These are phyloP conservation scores for Termitomyces eurrhizus DNA, from an alignment of 768 basidiomycete species.

Conservation along the genomic window DNA sequence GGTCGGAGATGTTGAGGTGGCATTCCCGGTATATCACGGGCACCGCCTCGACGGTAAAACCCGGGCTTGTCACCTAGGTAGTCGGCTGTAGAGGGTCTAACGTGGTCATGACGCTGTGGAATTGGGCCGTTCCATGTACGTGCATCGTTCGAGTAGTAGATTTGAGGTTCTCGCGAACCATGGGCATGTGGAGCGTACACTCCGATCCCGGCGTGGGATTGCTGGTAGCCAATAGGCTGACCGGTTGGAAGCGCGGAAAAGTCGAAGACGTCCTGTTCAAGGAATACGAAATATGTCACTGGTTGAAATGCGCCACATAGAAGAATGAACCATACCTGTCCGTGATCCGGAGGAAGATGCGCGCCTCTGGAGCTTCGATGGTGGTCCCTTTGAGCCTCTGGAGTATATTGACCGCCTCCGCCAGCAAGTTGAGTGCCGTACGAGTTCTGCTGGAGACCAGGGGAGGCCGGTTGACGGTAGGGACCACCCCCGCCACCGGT, in stretches of 20 bases:
- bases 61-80: not conserved
- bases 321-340: constrained; percentile 3
- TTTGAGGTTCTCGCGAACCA: constrained; percentile 3
- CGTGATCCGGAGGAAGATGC: constrained; percentile 3
- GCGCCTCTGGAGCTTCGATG: not conserved
- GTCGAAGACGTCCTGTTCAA: constrained; percentile 3
- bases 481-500: constrained; percentile 13
- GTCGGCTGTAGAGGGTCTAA: not conserved
- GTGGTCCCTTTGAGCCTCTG: not conserved
- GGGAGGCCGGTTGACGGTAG: constrained; percentile 9
- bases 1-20: not conserved
- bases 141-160: constrained; percentile 4
- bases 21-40: not conserved
- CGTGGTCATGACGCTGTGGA: not conserved
- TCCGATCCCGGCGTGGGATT: not conserved
- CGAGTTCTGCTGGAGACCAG: constrained; percentile 2
- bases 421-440: not conserved
- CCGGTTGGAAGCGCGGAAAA: constrained; percentile 9
- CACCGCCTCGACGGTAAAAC: constrained; percentile 1
- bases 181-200: constrained; percentile 1
- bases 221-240: constrained; percentile 8
- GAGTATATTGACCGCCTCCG: not conserved
- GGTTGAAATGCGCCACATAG: constrained; percentile 14
- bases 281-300: not conserved
- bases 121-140: not conserved